A percentile compares a stretch with the other conserved stretches of the same genome.
Evolutionary conservation across 1,284 basidiomycete genomes (phyloP).

Genomic region (Ganoderma lucidum): DNA sequence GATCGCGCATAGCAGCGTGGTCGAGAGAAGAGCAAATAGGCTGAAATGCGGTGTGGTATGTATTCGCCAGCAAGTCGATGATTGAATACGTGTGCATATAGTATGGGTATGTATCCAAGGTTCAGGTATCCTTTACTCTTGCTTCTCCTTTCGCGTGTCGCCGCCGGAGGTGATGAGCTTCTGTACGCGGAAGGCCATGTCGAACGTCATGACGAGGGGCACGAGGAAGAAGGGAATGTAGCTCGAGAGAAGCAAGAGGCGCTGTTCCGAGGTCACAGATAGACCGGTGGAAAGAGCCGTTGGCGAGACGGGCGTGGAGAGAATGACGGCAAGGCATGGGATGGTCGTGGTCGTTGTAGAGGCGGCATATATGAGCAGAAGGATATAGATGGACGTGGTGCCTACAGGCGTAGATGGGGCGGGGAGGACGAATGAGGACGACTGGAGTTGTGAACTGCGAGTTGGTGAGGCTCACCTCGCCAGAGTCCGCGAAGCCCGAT

Average conservation of each 20-base stretch:
- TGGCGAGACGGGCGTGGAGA: slow-evolving; percentile 49
- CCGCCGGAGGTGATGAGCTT: slow-evolving; percentile 34
- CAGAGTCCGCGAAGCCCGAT: slow-evolving; percentile 73
- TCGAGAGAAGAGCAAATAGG: background rate
- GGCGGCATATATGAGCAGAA: slow-evolving; percentile 78
- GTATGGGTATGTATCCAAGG: slow-evolving; percentile 2
- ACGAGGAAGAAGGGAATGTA: slow-evolving; percentile 83
- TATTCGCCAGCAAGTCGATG: background rate
- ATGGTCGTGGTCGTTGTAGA: slow-evolving; percentile 82
- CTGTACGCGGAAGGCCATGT: slow-evolving; percentile 66
- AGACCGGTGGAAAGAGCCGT: slow-evolving; percentile 37
- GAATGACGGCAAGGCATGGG: slow-evolving; percentile 70
- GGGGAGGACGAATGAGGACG: background rate
- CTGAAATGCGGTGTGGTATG: background rate
- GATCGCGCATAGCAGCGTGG: background rate
- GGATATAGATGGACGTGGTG: slow-evolving; percentile 49
- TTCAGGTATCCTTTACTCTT: slow-evolving; percentile 15
- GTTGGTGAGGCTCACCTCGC: slow-evolving; percentile 54
- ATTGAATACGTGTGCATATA: background rate
- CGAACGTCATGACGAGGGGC: slow-evolving; percentile 75
- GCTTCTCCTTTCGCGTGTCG: slow-evolving; percentile 20
- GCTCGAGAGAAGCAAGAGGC: slow-evolving; percentile 65
- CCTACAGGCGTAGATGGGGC: slow-evolving; percentile 19
- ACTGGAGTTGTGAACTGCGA: no score
- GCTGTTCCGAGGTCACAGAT: slow-evolving; percentile 54